Evolutionary conservation across 31 red algal species (phyloP).

Genomic region (Asparagopsis taxiformis): DNA sequence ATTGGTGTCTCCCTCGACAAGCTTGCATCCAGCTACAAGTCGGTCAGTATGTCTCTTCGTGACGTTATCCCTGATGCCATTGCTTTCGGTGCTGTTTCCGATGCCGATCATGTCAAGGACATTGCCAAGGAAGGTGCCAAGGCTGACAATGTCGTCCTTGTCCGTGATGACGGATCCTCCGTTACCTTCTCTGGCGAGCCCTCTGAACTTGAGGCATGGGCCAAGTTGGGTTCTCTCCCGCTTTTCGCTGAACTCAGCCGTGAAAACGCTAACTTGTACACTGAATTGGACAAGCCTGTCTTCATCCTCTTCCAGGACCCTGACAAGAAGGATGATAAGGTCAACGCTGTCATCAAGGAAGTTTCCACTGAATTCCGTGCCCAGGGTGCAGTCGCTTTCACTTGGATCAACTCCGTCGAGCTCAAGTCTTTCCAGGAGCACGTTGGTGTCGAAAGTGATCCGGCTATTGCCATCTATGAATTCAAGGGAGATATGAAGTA

Average conservation of each 20-base stretch:
- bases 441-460: constrained; percentile 65
- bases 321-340: constrained; percentile 57
- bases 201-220: constrained; percentile 56
- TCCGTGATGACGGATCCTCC: constrained; percentile 51
- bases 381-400: constrained; percentile 48
- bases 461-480: constrained; percentile 78
- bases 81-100: constrained; percentile 60
- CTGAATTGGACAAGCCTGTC: constrained; percentile 68
- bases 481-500: constrained; percentile 87
- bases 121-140: constrained; percentile 26
- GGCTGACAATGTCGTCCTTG: constrained; percentile 42
- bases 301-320: constrained; percentile 85
- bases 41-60: constrained; percentile 67
- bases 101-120: constrained; percentile 20
- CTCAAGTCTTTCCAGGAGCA: constrained; percentile 83
- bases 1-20: constrained; percentile 46
- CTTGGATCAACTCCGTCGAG: constrained; percentile 67
- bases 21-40: constrained; percentile 45
- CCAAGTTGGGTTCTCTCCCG: constrained; percentile 45
- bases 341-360: constrained; percentile 48
- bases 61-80: constrained; percentile 67
- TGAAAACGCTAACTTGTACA: constrained; percentile 76
- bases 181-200: constrained; percentile 35
- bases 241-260: constrained; percentile 76
- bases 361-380: constrained; percentile 49